Base-by-base conservation (phyloP, 352 stramenopile genomes). In the Phytophthora melonis region DNA sequence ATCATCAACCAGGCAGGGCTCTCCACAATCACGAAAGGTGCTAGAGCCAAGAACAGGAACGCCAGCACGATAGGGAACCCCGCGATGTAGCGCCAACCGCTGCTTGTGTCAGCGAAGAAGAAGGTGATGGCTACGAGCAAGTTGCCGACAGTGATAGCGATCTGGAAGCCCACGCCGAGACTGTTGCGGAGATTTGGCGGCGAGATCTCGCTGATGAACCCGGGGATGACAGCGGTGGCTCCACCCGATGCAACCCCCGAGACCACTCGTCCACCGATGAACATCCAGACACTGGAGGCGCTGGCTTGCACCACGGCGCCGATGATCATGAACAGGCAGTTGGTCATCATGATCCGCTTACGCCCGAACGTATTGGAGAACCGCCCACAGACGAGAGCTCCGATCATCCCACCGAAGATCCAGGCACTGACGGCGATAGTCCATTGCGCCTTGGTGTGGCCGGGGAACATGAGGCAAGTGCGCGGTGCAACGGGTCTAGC, bases 41-140 rank as follows among this genome's bases (percentile, higher is more conserved):
- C 45, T 25, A 53, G 45, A 19, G 9, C 19, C 19, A 53, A 53
- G 45, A 53, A 53, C 18, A 53, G 45, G n/a, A 53, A 19, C 3
- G 45, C 45, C 16, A 25, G 16, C 45, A 53, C 16, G 16, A 53
- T 11, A 13, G 45, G 9, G 45, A 53, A 53, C 19, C 18, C 45
- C 18, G 45, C 45, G 45, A 53, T 23, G 9, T 25, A 53, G 16
- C 45, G 16, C 45, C 45, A 53, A 19, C 45, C 45, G 45, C 45
- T 53, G 19, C 45, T 53, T 10, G n/a, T 53, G 45, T 53, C 45
- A 13, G 45, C 45, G 19, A 53, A 53, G 45, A 53, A 53, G 19
- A 53, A 25, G 18, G 18, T 53, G 45, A 14, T 53, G 19, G 45
- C 45, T n/a, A 53, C 45, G 10, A 19, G 8, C 8, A 53, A n/a